Evolutionary conservation across 2,329 filamentous ascomycete species (phyloP).

Genomic region (Didymella segeticola): DNA sequence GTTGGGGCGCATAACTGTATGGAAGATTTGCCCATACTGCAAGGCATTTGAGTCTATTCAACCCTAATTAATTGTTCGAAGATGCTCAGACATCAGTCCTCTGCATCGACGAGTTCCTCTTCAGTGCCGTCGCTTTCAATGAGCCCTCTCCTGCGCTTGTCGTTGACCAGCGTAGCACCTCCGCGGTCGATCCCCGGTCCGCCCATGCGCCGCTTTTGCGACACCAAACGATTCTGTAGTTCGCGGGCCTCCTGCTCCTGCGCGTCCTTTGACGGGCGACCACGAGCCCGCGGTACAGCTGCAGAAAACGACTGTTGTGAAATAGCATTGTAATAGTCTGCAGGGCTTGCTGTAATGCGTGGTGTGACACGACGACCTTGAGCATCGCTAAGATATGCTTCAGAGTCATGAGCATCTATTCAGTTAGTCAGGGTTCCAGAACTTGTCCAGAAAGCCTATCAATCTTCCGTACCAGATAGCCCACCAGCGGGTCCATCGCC

Average conservation of each 20-base stretch:
- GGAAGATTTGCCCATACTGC: neutral
- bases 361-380: conserved; percentile 58
- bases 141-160: conserved; percentile 58
- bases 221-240: conserved; percentile 54
- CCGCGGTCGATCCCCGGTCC: conserved; percentile 59
- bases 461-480: conserved; percentile 61
- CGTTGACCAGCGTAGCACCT: conserved; percentile 61
- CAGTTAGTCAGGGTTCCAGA: conserved; percentile 29
- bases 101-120: conserved; percentile 49
- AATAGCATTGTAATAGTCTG: conserved; percentile 17
- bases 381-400: conserved; percentile 57
- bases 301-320: conserved; percentile 1
- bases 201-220: conserved; percentile 60
- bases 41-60: conserved; percentile 12
- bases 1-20: conserved; percentile 15
- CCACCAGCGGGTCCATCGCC: conserved; percentile 66
- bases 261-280: conserved; percentile 32
- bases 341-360: conserved; percentile 38
- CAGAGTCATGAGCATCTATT: conserved; percentile 50
- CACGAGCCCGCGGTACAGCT: conserved; percentile 44
- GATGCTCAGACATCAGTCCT: conserved; percentile 22
- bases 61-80: neutral
- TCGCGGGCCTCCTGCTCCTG: conserved; percentile 56
- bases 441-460: conserved; percentile 2
- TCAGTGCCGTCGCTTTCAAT: conserved; percentile 60